A percentile compares a stretch with the other conserved stretches of the same genome.
phyloP scores from a whole-genome alignment of 345 rosid species.

The Camelina neglecta region DNA sequence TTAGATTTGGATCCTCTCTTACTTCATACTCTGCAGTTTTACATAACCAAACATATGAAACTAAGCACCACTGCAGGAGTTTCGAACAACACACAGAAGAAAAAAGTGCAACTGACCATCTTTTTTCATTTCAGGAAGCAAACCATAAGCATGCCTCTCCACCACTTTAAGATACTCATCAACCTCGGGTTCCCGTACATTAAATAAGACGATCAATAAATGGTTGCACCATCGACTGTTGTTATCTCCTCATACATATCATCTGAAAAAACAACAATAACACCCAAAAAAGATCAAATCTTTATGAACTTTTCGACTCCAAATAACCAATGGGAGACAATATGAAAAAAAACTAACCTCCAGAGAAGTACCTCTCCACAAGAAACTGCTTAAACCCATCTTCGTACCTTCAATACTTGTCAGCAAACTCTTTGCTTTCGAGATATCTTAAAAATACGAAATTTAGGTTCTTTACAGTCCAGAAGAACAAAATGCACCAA shows the following conservation, averaged over 20 bases:
- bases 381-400: slow-evolving; percentile 57
- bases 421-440: slow-evolving; percentile 50
- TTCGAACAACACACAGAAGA: neutral
- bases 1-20: slow-evolving; percentile 71
- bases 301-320: neutral
- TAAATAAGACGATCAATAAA: slow-evolving; percentile 86
- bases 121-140: slow-evolving; percentile 94
- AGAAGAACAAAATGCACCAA: neutral
- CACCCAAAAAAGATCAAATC: slow-evolving; percentile 2
- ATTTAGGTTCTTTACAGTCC: neutral
- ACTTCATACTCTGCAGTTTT: slow-evolving; percentile 84
- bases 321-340: neutral
- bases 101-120: slow-evolving; percentile 66
- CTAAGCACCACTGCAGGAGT: neutral
- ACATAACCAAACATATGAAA: slow-evolving; percentile 30
- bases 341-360: slow-evolving; percentile 51
- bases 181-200: slow-evolving; percentile 76
- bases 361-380: slow-evolving; percentile 71
- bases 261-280: slow-evolving; percentile 45
- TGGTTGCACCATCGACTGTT: slow-evolving; percentile 61
- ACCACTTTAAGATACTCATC: slow-evolving; percentile 87
- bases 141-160: slow-evolving; percentile 80
- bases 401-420: slow-evolving; percentile 65
- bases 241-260: slow-evolving; percentile 62
- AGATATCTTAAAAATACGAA: slow-evolving; percentile 47